Evolutionary conservation across 306 rosid genomes (phyloP), one percentile per base, ranked within the genome.

Genomic region (Dalbergia oliveri): DNA sequence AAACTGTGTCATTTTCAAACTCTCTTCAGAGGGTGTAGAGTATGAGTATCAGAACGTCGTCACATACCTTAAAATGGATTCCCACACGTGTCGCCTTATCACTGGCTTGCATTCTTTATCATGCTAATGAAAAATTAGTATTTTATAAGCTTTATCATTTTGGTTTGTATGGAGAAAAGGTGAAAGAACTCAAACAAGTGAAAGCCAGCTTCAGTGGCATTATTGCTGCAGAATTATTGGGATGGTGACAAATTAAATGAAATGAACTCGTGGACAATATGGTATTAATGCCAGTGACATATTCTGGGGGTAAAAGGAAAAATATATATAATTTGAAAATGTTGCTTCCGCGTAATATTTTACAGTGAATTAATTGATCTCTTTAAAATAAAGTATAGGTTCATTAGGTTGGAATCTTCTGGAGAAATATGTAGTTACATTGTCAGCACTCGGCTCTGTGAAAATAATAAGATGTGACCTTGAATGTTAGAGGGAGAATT

Each of bases 21-120:
- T 65, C 73, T 79, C 23, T 75, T 60, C 70, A 64, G 68, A 71
- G 45, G 12, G 26, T 54, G 47, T 53, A 82, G 61, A 64, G 79
- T 64, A 63, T 77, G 71, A 31, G 65, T 61, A 82, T 73, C 82
- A 86, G 44, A 79, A 76, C 88, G 87, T 83, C 88, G 90, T 89
- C 90, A 83, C 60, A 73, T 69, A 84, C 90, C 91, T 88, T 82
- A 82, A 86, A 78, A 82, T 65, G 69, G 84, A 70, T 33, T 39
- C 16, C 35, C 37, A 79, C 86, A 85, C 87, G 88, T 86, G 93
- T 89, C 88, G 8, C 5, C 8, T 51, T 12, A 1, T 78, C 4
- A 84, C 12, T 85, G 86, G 87, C 18, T 51, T 21, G 1, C 8
- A 13, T 39, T 31, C 67, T 37, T 66, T 35, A 11, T 76, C 73